These are phyloP conservation scores for Chaetomium sp. DNA, from an alignment of 2,329 filamentous ascomycete species.

Conservation along the genomic window DNA sequence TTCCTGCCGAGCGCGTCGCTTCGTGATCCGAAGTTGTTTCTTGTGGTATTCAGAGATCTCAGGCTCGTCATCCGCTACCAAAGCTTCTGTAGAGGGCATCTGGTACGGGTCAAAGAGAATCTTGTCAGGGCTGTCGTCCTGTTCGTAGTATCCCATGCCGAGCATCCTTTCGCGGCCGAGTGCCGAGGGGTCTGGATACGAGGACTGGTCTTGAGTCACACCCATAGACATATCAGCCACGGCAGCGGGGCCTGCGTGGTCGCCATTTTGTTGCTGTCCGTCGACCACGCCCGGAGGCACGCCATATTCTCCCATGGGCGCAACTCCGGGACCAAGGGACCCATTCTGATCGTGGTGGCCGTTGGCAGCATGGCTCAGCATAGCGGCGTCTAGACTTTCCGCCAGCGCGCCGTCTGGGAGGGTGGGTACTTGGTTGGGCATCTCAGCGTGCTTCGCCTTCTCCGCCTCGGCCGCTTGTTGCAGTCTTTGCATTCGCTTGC, in stretches of 20 bases:
- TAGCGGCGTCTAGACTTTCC: constrained; percentile 38
- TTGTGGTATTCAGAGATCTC: constrained; percentile 58
- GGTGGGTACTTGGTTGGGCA: constrained; percentile 30
- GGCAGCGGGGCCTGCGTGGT: constrained; percentile 34
- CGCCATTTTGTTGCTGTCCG: constrained; percentile 28
- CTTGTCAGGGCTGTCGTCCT: constrained; percentile 58
- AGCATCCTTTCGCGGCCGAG: constrained; percentile 53
- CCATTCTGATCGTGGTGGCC: constrained; percentile 43
- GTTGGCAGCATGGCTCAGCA: constrained; percentile 35
- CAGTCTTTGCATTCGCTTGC: constrained; percentile 59
- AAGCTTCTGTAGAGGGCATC: constrained; percentile 50
- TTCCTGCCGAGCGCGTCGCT: constrained; percentile 55
- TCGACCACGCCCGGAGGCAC: constrained; percentile 28
- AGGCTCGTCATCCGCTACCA: constrained; percentile 45
- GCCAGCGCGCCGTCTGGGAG: constrained; percentile 33
- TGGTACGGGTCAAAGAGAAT: constrained; percentile 64
- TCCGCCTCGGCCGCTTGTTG: constrained; percentile 59
- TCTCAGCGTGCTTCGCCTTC: constrained; percentile 52
- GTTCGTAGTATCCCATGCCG: constrained; percentile 63
- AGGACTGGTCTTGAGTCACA: constrained; percentile 37
- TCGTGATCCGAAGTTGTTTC: constrained; percentile 56
- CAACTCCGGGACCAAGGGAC: constrained; percentile 35
- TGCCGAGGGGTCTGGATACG: constrained; percentile 54
- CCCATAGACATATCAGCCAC: constrained; percentile 42
- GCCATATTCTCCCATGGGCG: constrained; percentile 17